These are phyloP conservation scores for Fraxinus platypoda DNA, from an alignment of 305 asterid genomes.

Conservation along the genomic window DNA sequence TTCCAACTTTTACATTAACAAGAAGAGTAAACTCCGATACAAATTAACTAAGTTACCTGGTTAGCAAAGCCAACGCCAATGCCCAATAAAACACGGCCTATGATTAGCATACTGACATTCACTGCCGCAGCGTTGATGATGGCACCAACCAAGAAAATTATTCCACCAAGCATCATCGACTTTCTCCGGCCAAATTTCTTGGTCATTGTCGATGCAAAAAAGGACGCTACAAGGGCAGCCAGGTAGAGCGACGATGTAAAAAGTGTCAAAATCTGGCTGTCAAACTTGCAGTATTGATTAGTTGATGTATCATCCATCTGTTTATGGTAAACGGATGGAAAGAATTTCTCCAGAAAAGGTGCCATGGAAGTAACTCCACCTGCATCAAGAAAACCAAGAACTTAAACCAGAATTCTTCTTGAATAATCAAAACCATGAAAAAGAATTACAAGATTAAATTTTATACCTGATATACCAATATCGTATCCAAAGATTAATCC, in stretches of 20 bases:
- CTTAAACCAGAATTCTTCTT: neutral
- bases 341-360: conserved; percentile 20
- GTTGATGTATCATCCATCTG: neutral
- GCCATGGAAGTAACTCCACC: conserved; percentile 26
- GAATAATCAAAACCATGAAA: neutral
- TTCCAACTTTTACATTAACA: neutral
- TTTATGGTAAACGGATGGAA: conserved; percentile 3
- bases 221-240: conserved; percentile 10
- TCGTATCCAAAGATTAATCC: conserved; percentile 20
- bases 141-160: neutral
- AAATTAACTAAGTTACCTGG: neutral
- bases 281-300: conserved; percentile 14
- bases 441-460: neutral
- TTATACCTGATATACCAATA: conserved; percentile 9
- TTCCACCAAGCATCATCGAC: conserved; percentile 12
- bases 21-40: neutral
- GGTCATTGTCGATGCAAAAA: conserved; percentile 8
- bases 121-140: neutral
- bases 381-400: neutral
- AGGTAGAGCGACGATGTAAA: conserved; percentile 21
- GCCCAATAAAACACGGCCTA: neutral
- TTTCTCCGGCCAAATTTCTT: conserved; percentile 12
- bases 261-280: conserved; percentile 3
- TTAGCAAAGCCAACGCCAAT: neutral
- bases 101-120: neutral